These are phyloP conservation scores for Starmerella apicola DNA, from an alignment of 805 yeast genomes.

Conservation along the genomic window DNA sequence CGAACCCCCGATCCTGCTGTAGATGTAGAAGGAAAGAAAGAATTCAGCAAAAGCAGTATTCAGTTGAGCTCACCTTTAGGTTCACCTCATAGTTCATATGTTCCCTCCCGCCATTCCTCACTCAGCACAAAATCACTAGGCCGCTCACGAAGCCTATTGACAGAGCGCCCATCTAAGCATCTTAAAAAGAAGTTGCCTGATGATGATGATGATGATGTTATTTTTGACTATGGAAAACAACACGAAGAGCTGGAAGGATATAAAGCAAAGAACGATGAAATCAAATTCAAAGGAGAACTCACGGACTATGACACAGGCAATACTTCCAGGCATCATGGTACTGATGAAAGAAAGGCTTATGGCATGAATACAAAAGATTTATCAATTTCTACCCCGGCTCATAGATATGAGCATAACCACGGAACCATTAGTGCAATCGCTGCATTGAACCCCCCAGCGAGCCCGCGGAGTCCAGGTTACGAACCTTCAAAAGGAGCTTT, in stretches of 20 bases:
- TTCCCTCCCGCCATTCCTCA: not conserved
- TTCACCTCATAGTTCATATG: not conserved
- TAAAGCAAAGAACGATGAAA: not conserved
- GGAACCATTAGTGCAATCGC: slow-evolving; percentile 10
- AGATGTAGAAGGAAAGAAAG: not conserved
- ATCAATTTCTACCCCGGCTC: too few relatives aligned
- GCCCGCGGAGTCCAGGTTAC: slow-evolving; percentile 14
- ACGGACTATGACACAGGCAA: too few relatives aligned
- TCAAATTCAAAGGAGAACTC: too few relatives aligned
- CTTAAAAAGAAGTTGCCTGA: not conserved
- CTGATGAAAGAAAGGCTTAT: too few relatives aligned
- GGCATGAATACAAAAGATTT: too few relatives aligned
- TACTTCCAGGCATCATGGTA: too few relatives aligned
- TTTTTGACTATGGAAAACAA: too few relatives aligned
- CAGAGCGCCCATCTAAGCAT: not conserved
- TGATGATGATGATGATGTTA: too few relatives aligned
- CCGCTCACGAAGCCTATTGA: not conserved
- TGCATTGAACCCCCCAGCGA: slow-evolving; percentile 5
- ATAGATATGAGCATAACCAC: too few relatives aligned
- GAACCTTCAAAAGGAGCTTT: slow-evolving; percentile 3
- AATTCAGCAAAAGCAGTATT: not conserved
- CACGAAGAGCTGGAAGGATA: not conserved
- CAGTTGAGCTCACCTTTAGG: not conserved
- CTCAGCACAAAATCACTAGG: not conserved
- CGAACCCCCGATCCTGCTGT: too few relatives aligned